phyloP scores from a whole-genome alignment of 495 filamentous ascomycete species.

The Aspergillus heteromorphus region DNA sequence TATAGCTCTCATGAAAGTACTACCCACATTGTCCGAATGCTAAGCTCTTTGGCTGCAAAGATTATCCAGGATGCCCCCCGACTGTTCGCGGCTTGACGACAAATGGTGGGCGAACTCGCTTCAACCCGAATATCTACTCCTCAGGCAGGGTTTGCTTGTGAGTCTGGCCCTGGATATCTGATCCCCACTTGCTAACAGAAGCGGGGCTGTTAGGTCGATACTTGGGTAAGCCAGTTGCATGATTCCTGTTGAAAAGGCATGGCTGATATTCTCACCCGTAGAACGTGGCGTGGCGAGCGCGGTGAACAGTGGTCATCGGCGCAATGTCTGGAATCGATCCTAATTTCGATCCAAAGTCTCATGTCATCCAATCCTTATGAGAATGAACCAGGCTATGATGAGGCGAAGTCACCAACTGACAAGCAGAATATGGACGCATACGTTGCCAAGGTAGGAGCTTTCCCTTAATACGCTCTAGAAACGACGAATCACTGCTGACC shows the following conservation, averaged over 20 bases:
- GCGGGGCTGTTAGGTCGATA: constrained; percentile 61
- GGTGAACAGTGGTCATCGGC: constrained; percentile 95
- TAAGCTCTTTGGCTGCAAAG: constrained; percentile 33
- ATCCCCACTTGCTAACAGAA: constrained; percentile 13
- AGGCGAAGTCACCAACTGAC: constrained; percentile 59
- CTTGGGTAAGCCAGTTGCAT: constrained; percentile 57
- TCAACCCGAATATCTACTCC: constrained; percentile 96
- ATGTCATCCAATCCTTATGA: constrained; percentile 94
- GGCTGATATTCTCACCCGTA: constrained; percentile 35
- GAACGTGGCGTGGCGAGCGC: constrained; percentile 86
- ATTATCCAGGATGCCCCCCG: constrained; percentile 84
- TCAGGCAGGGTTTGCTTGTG: constrained; percentile 89
- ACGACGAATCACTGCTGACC: background rate
- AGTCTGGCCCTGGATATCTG: constrained; percentile 9
- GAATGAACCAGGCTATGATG: constrained; percentile 91
- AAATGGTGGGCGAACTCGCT: constrained; percentile 78
- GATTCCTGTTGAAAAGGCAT: background rate
- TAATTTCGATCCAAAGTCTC: constrained; percentile 93
- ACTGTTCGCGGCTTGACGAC: constrained; percentile 73
- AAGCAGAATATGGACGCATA: constrained; percentile 76
- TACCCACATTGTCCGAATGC: background rate
- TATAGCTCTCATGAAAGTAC: background rate
- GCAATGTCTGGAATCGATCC: constrained; percentile 88
- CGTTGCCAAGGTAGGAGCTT: constrained; percentile 65
- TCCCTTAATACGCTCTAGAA: background rate